These are phyloP conservation scores for Moesziomyces parantarcticus DNA, from an alignment of 1,284 basidiomycete species.

Conservation along the genomic window DNA sequence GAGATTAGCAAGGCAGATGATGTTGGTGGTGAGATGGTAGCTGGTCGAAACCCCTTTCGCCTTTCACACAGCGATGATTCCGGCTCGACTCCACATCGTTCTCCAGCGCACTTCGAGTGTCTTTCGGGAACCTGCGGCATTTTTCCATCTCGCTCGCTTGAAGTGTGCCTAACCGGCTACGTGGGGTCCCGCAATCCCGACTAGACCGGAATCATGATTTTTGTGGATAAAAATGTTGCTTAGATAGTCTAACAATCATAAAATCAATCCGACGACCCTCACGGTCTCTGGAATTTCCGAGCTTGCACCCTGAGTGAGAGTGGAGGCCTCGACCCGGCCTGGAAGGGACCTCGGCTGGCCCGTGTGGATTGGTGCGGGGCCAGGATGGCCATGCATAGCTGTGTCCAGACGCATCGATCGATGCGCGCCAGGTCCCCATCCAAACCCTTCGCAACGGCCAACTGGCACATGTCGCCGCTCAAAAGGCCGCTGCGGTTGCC, in stretches of 20 bases:
- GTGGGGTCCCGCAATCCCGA: neutral
- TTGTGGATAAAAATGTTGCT: no score
- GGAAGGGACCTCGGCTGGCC: neutral
- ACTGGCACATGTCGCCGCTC: no score
- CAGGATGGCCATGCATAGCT: neutral
- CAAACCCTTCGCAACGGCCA: no score
- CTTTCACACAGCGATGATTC: neutral
- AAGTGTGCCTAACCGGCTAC: neutral
- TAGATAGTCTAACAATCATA: no score
- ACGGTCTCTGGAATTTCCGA: neutral
- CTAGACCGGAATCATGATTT: neutral
- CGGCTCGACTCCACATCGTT: neutral
- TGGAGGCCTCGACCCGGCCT: no score
- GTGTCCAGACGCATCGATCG: neutral
- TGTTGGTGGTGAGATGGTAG: neutral
- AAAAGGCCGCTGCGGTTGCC: neutral
- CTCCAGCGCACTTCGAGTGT: neutral
- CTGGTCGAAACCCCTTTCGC: neutral
- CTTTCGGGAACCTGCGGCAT: neutral
- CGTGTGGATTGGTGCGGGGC: neutral
- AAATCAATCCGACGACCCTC: no score
- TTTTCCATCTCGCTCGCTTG: neutral
- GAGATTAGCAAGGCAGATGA: neutral
- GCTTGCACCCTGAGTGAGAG: neutral
- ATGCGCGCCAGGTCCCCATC: no score